Base-by-base conservation (phyloP, 1,284 basidiomycete genomes). In the Cutaneotrichosporon sp. region DNA sequence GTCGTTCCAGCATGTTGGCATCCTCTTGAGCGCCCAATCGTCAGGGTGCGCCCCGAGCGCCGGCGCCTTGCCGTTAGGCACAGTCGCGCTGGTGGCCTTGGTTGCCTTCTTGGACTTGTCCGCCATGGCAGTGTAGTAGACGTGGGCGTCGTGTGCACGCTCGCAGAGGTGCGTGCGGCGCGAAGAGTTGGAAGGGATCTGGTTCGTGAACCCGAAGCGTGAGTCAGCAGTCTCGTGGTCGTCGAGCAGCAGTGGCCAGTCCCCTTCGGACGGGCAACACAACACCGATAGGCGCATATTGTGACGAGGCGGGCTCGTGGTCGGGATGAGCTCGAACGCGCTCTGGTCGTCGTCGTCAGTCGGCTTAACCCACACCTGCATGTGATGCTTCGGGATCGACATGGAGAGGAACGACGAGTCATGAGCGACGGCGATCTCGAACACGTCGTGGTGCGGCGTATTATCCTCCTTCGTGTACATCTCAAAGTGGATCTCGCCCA, bases 1-100 rank as follows among this genome's bases (percentile, higher is more conserved):
- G 63, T 80, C 75, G 69, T 81, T 81, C 73, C 76, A 79, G 69
- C 80, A 81, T 11, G 76, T 64, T 6, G 75, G 76, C 4, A 80
- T 64, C 26, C 73, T 68, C 56, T 72, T 74, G n/a, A 76, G 60
- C 8, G 69, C 70, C 80, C 80, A 81, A 13, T 73, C 66, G 62
- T 74, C 60, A 0, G 77, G 75, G 30, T 55, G 36, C 7, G 21
- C 26, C 32, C 34, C 61, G 36, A 56, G 49, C 14, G 21, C 9
- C 21, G 16, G 13, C 22, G 62, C 53, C 52, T 30, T 56, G 30
- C 3, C 11, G 9, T 21, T 14, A 21, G 14, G 34, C 47, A 7
- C 13, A 13, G 22, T 18, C 5, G 16, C 8, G 11, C 47, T 21
- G 7, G 52, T 56, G 2, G 10, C 13, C 56, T 56, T 49, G 49